These are phyloP conservation scores for Taphrina communis DNA, from an alignment of 1,139 yeast species.

Conservation along the genomic window DNA sequence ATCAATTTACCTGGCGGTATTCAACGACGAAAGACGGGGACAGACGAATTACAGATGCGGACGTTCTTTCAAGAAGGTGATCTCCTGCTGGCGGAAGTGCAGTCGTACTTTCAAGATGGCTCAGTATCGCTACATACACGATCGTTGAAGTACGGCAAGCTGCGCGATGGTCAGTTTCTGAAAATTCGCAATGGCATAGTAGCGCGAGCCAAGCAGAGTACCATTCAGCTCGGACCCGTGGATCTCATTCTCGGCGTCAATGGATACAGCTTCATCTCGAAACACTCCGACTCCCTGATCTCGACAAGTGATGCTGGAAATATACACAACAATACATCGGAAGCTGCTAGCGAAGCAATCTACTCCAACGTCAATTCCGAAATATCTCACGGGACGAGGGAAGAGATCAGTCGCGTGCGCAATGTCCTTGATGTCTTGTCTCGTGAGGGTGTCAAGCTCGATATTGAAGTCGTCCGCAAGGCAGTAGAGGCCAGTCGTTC, in stretches of 20 bases:
- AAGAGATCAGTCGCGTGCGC: slow-evolving; percentile 80
- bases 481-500: slow-evolving; percentile 92
- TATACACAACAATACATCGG: slow-evolving; percentile 84
- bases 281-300: slow-evolving; percentile 56
- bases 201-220: slow-evolving; percentile 82
- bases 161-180: slow-evolving; percentile 85
- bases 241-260: slow-evolving; percentile 90
- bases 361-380: slow-evolving; percentile 86
- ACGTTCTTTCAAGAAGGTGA: slow-evolving; percentile 96
- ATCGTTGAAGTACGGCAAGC: slow-evolving; percentile 90
- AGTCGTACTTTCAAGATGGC: slow-evolving; percentile 85
- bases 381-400: slow-evolving; percentile 66
- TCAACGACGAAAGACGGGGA: slow-evolving; percentile 87
- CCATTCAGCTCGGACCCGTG: slow-evolving; percentile 86
- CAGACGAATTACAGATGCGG: slow-evolving; percentile 96
- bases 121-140: slow-evolving; percentile 94
- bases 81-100: slow-evolving; percentile 88
- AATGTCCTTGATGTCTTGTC: slow-evolving; percentile 84
- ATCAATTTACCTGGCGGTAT: slow-evolving; percentile 98
- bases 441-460: slow-evolving; percentile 81
- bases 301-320: slow-evolving; percentile 49
- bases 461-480: slow-evolving; percentile 74
- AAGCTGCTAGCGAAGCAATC: slow-evolving; percentile 93
- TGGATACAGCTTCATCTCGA: slow-evolving; percentile 91
- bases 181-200: slow-evolving; percentile 82